Conservation (phyloP, 495 filamentous ascomycete species). For the Thermothielavioides terrestris region DNA sequence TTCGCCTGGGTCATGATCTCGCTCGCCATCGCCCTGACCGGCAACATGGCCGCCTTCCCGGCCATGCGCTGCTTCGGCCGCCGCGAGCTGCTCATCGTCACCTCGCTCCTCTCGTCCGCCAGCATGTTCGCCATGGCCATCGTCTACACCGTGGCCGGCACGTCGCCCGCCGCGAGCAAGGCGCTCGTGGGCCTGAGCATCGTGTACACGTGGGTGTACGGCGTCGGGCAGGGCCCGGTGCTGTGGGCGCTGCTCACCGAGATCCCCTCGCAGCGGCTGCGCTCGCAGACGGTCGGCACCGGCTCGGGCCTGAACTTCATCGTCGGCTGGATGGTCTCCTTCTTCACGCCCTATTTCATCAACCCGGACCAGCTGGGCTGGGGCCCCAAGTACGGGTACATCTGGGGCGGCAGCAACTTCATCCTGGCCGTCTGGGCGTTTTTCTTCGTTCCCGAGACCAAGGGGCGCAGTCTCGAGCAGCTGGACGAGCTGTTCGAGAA, state of each 20-base stretch:
- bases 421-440: constrained; percentile 42
- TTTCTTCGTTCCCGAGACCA: constrained; percentile 40
- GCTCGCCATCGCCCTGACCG: constrained; percentile 24
- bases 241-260: constrained; percentile 38
- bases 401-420: constrained; percentile 41
- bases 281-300: constrained; percentile 44
- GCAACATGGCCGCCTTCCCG: constrained; percentile 23
- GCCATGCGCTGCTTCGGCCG: constrained; percentile 22
- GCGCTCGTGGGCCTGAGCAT: constrained; percentile 19
- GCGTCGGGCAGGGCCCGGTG: constrained; percentile 33
- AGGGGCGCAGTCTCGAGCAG: constrained; percentile 50
- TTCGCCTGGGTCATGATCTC: constrained; percentile 29
- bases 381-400: constrained; percentile 45
- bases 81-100: constrained; percentile 14
- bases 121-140: constrained; percentile 24
- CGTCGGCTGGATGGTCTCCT: constrained; percentile 36
- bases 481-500: constrained; percentile 45
- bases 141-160: constrained; percentile 12
- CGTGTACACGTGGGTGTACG: constrained; percentile 28
- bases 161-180: constrained; percentile 11
- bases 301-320: constrained; percentile 41
- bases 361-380: constrained; percentile 41
- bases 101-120: constrained; percentile 16
- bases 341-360: constrained; percentile 43
- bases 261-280: constrained; percentile 38